Evolutionary conservation across 805 yeast species (phyloP), one percentile per base, ranked within the genome.

Genomic region (Cephaloascus fragrans): DNA sequence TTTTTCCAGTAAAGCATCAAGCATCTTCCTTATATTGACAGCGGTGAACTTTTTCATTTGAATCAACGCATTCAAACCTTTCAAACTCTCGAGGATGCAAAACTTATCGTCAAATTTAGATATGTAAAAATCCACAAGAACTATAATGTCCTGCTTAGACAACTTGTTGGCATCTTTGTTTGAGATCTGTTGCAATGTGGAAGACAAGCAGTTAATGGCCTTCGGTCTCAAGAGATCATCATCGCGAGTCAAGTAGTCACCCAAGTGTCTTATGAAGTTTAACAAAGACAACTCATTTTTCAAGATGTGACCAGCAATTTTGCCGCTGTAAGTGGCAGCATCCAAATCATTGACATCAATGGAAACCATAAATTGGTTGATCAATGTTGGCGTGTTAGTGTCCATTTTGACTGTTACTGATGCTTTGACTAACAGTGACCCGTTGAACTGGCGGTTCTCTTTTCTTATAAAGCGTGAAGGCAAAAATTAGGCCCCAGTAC

Each of bases 61-160:
- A 4, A 74, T 61, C 10, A 87, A 53, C 1, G 77, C 64, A 15
- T 50, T 51, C 5, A 89, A 45, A 0, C 87, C 88, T 8, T 50
- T 53, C 2, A 82, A 55, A 1, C 80, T 69, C 42, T 75, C 74
- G 31, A 61, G 61, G 23, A 77, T 50, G 34, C 82, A 69, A 3
- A 65, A 57, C 14, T 69, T 64, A 50, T 88, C 96, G 10, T 77
- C 83, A 18, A 86, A 55, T 46, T 90, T 82, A 15, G 78, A 76
- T 14, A 70, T 43, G 40, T 77, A 71, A 55, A 90, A 90, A 4
- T 71, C 69, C 15, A 71, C 40, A 38, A 77, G 55, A 10, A 74
- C 80, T 19, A 56, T 50, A 6, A 74, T 57, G 47, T 77, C 83
- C 35, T 69, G 71, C 17, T 59, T 52, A n/a, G 65, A 47, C 5